Percentiles rank a stretch among this genome's conserved stretches.
These are phyloP conservation scores for Trichoderma atrobrunneum DNA, from an alignment of 2,329 filamentous ascomycete species.

Conservation along the genomic window DNA sequence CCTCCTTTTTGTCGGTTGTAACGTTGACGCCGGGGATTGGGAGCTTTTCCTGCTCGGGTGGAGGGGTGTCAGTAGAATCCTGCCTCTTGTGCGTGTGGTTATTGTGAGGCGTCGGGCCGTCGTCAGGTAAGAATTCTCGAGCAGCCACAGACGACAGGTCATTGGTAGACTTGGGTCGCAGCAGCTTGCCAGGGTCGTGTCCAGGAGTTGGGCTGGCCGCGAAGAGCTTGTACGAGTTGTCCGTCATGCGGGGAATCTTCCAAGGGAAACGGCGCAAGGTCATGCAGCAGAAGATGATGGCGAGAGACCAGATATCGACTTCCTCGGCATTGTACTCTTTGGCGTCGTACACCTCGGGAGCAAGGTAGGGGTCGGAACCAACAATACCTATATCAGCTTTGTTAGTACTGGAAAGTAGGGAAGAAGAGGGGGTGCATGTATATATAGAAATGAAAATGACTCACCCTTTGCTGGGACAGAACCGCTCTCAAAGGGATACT, in stretches of 20 bases:
- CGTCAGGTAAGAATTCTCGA: constrained; percentile 40
- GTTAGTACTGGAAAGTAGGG: constrained; percentile 19
- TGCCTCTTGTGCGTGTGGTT: constrained; percentile 24
- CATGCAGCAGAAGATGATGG: constrained; percentile 99
- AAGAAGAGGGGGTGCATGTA: background rate
- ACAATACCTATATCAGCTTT: constrained; percentile 52
- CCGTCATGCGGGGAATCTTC: constrained; percentile 88
- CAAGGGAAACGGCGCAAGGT: constrained; percentile 90
- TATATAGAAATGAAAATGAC: background rate
- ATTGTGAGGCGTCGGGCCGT: constrained; percentile 28
- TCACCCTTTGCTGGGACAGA: constrained; percentile 40
- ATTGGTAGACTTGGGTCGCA: constrained; percentile 45
- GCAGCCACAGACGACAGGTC: constrained; percentile 40
- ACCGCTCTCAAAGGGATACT: constrained; percentile 90
- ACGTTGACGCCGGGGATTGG: constrained; percentile 22
- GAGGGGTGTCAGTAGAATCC: constrained; percentile 12
- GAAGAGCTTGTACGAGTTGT: constrained; percentile 95
- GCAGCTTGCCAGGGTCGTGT: constrained; percentile 55
- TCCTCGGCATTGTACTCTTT: constrained; percentile 91
- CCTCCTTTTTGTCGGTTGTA: constrained; percentile 61
- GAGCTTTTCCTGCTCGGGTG: constrained; percentile 11
- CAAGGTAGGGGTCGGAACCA: constrained; percentile 89
- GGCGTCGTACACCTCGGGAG: constrained; percentile 93
- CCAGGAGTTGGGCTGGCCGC: constrained; percentile 79
- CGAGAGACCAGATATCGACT: constrained; percentile 95